Conservation (phyloP, 192 early-diverging fungal genomes). For the Entomortierella lignicola region DNA sequence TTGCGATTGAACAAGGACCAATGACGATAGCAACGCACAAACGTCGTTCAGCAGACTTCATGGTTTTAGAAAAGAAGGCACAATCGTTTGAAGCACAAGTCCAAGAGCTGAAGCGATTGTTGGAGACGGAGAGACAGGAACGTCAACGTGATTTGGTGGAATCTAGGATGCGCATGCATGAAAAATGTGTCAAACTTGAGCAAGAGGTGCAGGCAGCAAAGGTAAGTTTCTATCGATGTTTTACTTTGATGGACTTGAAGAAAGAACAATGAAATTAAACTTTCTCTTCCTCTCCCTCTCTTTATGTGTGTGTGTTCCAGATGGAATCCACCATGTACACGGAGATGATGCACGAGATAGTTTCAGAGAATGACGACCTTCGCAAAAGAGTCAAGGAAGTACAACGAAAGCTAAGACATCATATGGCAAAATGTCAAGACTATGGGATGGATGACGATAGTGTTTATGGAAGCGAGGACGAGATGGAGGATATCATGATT, state of each 20-base stretch:
- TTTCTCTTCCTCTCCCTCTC: background rate
- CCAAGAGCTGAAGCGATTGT: conserved; percentile 9
- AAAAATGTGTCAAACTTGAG: conserved; percentile 22
- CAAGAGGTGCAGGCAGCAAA: conserved; percentile 45
- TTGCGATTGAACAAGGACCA: conserved; percentile 18
- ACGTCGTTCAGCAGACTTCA: conserved; percentile 36
- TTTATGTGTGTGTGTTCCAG: conserved; percentile 3
- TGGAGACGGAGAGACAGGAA: conserved; percentile 21
- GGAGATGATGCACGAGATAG: conserved; percentile 52
- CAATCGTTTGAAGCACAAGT: conserved; percentile 24
- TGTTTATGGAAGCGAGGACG: conserved; percentile 28
- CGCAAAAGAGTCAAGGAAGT: conserved; percentile 23
- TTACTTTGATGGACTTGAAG: background rate
- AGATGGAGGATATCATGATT: conserved; percentile 38
- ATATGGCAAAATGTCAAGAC: background rate
- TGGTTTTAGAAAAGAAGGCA: conserved; percentile 12
- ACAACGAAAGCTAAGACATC: conserved; percentile 10
- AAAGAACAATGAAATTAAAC: too few relatives aligned
- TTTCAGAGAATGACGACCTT: conserved; percentile 43
- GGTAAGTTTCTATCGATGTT: conserved; percentile 13
- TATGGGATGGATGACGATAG: conserved; percentile 11
- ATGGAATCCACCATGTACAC: conserved; percentile 45
- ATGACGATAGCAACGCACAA: conserved; percentile 39
- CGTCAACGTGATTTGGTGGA: conserved; percentile 14
- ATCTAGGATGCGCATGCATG: conserved; percentile 10